Conservation (phyloP, 2,329 filamentous ascomycete species). For the Pochonia chlamydosporia region DNA sequence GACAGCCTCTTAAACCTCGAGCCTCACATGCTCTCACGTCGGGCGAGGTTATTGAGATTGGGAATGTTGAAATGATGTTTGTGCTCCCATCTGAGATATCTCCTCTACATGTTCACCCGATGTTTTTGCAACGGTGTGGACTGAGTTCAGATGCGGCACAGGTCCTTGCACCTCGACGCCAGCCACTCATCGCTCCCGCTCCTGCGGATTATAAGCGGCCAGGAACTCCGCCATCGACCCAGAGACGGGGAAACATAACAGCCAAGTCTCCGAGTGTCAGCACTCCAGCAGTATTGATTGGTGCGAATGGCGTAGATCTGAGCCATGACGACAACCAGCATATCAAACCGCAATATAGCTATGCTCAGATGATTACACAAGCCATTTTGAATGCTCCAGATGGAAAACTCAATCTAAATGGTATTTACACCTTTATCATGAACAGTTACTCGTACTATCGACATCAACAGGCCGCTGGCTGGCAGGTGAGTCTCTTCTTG, state of each 20-base stretch:
- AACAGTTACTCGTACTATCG: slow-evolving; percentile 90
- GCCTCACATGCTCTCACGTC: slow-evolving; percentile 64
- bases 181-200: slow-evolving; percentile 51
- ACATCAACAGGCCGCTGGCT: slow-evolving; percentile 68
- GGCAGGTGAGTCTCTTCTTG: slow-evolving; percentile 63
- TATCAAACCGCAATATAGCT: slow-evolving; percentile 92
- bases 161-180: slow-evolving; percentile 23
- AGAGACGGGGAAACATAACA: slow-evolving; percentile 16
- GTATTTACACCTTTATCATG: slow-evolving; percentile 92
- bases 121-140: slow-evolving; percentile 64
- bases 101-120: slow-evolving; percentile 61
- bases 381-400: slow-evolving; percentile 84
- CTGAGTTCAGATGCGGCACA: slow-evolving; percentile 31
- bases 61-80: slow-evolving; percentile 97
- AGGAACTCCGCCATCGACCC: slow-evolving; percentile 51
- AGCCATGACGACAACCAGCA: slow-evolving; percentile 81
- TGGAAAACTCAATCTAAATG: slow-evolving; percentile 82
- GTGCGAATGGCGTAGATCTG: slow-evolving; percentile 60
- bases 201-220: slow-evolving; percentile 56
- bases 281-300: slow-evolving; percentile 31
- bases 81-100: slow-evolving; percentile 73
- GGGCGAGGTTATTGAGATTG: slow-evolving; percentile 87
- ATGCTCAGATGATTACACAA: slow-evolving; percentile 94
- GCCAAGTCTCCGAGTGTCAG: slow-evolving; percentile 27
- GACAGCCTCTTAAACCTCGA: slow-evolving; percentile 61